These are phyloP conservation scores for Citrus cavaleriei DNA, from an alignment of 345 rosid species.

Conservation along the genomic window DNA sequence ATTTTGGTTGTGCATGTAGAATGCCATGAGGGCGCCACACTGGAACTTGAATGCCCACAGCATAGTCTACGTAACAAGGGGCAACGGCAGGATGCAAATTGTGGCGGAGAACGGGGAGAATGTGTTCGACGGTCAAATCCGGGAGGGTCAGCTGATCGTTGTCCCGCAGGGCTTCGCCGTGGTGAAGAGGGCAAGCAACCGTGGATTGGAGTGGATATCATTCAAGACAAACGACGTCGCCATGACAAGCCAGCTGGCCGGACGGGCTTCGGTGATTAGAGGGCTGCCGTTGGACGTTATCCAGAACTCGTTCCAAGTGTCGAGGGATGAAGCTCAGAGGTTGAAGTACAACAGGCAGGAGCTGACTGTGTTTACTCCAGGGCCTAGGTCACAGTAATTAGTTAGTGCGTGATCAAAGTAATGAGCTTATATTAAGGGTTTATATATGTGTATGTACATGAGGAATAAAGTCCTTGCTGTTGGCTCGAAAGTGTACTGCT, in stretches of 20 bases:
- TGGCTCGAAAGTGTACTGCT: too few species aligned
- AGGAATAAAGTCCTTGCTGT: too few species aligned
- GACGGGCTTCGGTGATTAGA: slow-evolving; percentile 23
- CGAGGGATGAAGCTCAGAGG: slow-evolving; percentile 30
- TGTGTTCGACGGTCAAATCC: slow-evolving; percentile 24
- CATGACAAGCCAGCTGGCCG: slow-evolving; percentile 19
- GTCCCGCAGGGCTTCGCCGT: slow-evolving; percentile 31
- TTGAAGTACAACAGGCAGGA: slow-evolving; percentile 30
- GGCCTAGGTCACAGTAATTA: background rate
- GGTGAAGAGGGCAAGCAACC: slow-evolving; percentile 23
- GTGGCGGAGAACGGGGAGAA: slow-evolving; percentile 23
- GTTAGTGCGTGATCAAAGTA: too few species aligned
- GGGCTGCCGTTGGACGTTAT: slow-evolving; percentile 32
- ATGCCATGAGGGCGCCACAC: slow-evolving; percentile 33
- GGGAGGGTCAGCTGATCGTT: slow-evolving; percentile 32
- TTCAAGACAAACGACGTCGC: slow-evolving; percentile 37
- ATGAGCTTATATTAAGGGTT: too few species aligned
- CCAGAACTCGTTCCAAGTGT: slow-evolving; percentile 27
- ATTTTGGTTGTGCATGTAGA: slow-evolving; percentile 17
- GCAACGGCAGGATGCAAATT: slow-evolving; percentile 32
- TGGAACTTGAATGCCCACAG: slow-evolving; percentile 42
- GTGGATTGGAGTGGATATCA: slow-evolving; percentile 35
- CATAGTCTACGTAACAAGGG: slow-evolving; percentile 27
- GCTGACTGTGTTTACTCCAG: slow-evolving; percentile 15
- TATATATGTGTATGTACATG: too few species aligned